Evolutionary conservation across 371 early-diverging fungal genomes (phyloP).

Genomic region (Polyrhizophydium stewartii): DNA sequence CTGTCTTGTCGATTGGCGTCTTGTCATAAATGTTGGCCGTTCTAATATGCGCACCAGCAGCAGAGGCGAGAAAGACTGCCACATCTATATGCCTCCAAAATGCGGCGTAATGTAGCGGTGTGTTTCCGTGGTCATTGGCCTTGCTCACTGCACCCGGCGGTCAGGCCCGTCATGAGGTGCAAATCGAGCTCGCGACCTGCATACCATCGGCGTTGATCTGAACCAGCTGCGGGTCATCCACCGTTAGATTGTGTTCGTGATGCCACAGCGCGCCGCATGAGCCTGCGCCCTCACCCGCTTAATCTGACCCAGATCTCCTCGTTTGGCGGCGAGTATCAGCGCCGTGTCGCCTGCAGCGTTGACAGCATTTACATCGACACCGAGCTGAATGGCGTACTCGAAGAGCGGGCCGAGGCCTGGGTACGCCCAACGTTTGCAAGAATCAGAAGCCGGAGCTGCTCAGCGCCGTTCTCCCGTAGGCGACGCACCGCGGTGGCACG

Average conservation of each 20-base stretch:
- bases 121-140: conserved; percentile 45
- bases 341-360: conserved; percentile 41
- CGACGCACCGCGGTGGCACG: conserved; percentile 22
- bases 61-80: conserved; percentile 11
- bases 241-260: no score
- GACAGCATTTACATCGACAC: conserved; percentile 20
- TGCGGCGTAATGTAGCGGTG: conserved; percentile 43
- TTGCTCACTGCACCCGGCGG: conserved; percentile 21
- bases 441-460: not conserved
- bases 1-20: conserved; percentile 23
- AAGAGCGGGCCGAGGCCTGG: conserved; percentile 16
- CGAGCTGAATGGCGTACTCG: conserved; percentile 19
- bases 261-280: no score
- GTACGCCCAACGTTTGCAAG: not conserved
- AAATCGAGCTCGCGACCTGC: no score
- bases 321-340: conserved; percentile 26
- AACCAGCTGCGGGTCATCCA: no score
- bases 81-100: conserved; percentile 28
- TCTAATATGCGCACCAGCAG: conserved; percentile 13
- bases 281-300: conserved; percentile 22
- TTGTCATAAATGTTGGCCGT: conserved; percentile 31
- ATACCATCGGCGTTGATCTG: no score
- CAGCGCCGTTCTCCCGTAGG: not conserved
- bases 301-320: conserved; percentile 15
- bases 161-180: not conserved